Evolutionary conservation across 2,329 filamentous ascomycete species (phyloP).

Genomic region (Pseudogymnoascus sp.): DNA sequence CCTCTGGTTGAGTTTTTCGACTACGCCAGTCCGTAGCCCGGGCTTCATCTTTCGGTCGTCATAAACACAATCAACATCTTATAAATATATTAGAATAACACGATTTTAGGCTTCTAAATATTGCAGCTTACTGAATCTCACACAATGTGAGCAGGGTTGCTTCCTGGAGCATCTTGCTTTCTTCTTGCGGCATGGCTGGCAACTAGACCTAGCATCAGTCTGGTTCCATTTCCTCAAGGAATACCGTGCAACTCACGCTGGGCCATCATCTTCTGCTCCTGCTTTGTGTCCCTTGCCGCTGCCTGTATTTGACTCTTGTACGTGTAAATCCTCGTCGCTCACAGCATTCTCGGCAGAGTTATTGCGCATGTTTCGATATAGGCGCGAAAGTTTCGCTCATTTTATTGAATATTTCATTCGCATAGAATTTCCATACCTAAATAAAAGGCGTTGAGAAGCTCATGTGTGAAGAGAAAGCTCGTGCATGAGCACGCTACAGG

Average conservation of each 20-base stretch:
- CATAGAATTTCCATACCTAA: background rate
- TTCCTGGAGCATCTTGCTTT: constrained; percentile 36
- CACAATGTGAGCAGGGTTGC: constrained; percentile 36
- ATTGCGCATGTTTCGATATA: background rate
- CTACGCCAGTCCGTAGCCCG: constrained; percentile 26
- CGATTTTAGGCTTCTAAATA: background rate
- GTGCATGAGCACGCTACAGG: background rate
- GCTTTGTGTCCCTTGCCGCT: constrained; percentile 3
- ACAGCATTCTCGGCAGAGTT: background rate
- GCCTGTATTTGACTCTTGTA: background rate
- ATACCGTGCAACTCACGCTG: constrained; percentile 9
- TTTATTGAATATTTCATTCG: background rate
- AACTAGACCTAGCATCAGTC: constrained; percentile 16
- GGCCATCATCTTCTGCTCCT: constrained; percentile 11
- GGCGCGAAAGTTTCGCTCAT: background rate
- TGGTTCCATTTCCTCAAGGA: background rate
- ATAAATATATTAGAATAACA: background rate
- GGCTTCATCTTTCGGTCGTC: constrained; percentile 26
- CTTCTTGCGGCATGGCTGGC: constrained; percentile 36
- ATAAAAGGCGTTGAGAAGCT: background rate
- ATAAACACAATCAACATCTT: constrained; percentile 26
- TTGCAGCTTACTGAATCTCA: constrained; percentile 23
- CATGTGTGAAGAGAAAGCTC: background rate
- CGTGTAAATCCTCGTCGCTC: background rate
- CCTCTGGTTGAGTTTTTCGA: constrained; percentile 27